Conservation (phyloP, 75 land plant species). For the Cryptomeria japonica region DNA sequence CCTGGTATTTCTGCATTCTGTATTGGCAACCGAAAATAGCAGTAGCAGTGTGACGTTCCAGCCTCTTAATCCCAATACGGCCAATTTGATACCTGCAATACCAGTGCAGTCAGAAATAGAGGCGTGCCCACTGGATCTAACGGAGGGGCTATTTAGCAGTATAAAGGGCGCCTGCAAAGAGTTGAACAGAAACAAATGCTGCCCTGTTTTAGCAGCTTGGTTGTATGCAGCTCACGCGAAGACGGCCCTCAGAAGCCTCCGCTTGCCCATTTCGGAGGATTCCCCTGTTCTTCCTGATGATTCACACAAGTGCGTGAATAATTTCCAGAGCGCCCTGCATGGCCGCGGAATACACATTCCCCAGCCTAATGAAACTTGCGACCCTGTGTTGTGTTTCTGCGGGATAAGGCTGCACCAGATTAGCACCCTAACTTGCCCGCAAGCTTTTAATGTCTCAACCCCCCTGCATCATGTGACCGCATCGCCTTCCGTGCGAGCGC, state of each 20-base stretch:
- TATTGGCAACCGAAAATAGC: background rate
- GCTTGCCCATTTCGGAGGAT: background rate
- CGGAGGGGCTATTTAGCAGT: conserved; percentile 37
- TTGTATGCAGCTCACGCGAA: conserved; percentile 59
- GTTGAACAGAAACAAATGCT: conserved; percentile 45
- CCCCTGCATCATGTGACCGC: conserved; percentile 9
- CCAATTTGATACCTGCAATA: conserved; percentile 41
- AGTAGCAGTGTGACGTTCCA: background rate
- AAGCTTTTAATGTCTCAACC: conserved; percentile 19
- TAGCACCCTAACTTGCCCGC: conserved; percentile 36
- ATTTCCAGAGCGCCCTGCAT: conserved; percentile 32
- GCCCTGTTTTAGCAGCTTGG: conserved; percentile 81
- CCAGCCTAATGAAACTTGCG: conserved; percentile 56
- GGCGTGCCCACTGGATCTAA: conserved; percentile 43
- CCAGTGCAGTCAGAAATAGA: conserved; percentile 51
- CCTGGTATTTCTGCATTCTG: background rate
- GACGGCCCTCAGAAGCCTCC: conserved; percentile 22
- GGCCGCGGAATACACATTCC: conserved; percentile 38
- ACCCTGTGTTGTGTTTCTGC: conserved; percentile 60
- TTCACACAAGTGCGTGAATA: conserved; percentile 55
- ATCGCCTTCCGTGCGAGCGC: conserved; percentile 8
- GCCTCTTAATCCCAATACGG: background rate
- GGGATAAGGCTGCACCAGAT: conserved; percentile 56
- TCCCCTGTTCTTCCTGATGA: conserved; percentile 66
- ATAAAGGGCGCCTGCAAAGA: conserved; percentile 29